Base-by-base conservation (phyloP, 139 green algal genomes). In the Spirogloea muscicola region DNA sequence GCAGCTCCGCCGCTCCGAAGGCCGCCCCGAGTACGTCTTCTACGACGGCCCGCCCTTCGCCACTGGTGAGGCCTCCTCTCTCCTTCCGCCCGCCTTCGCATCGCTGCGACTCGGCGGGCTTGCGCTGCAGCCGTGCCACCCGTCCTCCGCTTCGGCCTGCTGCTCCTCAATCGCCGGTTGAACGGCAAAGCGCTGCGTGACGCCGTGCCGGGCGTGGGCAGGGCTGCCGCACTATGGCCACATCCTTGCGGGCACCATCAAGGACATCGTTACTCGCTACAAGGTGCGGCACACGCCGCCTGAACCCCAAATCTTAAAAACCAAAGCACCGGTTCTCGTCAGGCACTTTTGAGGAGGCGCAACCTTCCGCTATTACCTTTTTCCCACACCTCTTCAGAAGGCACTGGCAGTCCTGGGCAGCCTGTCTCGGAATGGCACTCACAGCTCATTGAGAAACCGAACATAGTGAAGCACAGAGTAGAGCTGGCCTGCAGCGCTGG, bases 11-110 rank as follows among this genome's bases (percentile, higher is more conserved):
- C 84, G 86, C 3, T 94, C 81, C 0, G 88, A 97, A 80, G 94
- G 93, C 58, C 89, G 90, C 72, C 91, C 91, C 0, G 89, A 96
- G 76, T 99, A 96, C 80, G 84, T 95, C 36, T 99, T 99, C 79
- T 98, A 94, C 78, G 94, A 99, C 79, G 95, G 95, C 0, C 95
- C 95, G 6, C 95, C 95, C 13, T 99, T 99, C 73, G 95, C 95
- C 1, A 99, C 95, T 4, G 94, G 67, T 76, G 7, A 68, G 25
- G n/a, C n/a, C n/a, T n/a, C n/a, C n/a, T n/a, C n/a, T n/a, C n/a
- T n/a, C n/a, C n/a, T n/a, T n/a, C n/a, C n/a, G n/a, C n/a, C n/a
- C n/a, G n/a, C n/a, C n/a, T n/a, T n/a, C n/a, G n/a, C n/a, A n/a
- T n/a, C n/a, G n/a, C n/a, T n/a, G n/a, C n/a, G n/a, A n/a, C n/a